A percentile compares a stretch with the other conserved stretches of the same genome.
Conservation (phyloP, 441 rosid species). For the Gossypium lobatum region DNA sequence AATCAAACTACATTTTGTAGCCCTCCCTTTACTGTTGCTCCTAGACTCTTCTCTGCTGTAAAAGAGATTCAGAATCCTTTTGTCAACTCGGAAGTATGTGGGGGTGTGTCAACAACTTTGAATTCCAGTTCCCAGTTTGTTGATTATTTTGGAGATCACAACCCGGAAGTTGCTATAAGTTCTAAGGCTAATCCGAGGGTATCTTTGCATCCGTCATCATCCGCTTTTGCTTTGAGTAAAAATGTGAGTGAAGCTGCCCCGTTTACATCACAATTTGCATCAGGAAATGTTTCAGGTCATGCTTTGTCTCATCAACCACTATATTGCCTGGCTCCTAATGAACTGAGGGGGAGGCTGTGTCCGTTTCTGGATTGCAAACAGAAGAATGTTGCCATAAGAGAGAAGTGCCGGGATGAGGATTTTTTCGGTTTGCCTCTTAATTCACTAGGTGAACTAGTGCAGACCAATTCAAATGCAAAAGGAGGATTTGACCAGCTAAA, state of each 20-base stretch:
- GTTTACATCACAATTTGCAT: conserved; percentile 16
- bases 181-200: conserved; percentile 20
- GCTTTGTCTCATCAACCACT: conserved; percentile 22
- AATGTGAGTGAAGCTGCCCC: conserved; percentile 19
- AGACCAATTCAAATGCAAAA: conserved; percentile 22
- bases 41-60: conserved; percentile 16
- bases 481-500: conserved; percentile 19
- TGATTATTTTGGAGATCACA: conserved; percentile 21
- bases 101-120: conserved; percentile 19
- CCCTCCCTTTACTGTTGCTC: conserved; percentile 15
- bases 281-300: conserved; percentile 19
- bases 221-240: conserved; percentile 24
- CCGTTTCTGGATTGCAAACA: conserved; percentile 26
- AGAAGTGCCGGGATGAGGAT: conserved; percentile 23
- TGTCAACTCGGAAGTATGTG: conserved; percentile 14
- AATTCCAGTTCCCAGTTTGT: conserved; percentile 11
- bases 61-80: conserved; percentile 16
- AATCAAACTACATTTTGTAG: conserved; percentile 10
- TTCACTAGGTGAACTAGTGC: conserved; percentile 47
- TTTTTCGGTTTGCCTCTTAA: conserved; percentile 41
- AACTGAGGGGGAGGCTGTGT: conserved; percentile 15
- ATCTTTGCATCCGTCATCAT: conserved; percentile 20
- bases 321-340: conserved; percentile 16
- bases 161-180: conserved; percentile 20
- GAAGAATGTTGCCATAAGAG: conserved; percentile 21